Base-by-base conservation (phyloP, 352 stramenopile species). In the Sclerospora graminicola region DNA sequence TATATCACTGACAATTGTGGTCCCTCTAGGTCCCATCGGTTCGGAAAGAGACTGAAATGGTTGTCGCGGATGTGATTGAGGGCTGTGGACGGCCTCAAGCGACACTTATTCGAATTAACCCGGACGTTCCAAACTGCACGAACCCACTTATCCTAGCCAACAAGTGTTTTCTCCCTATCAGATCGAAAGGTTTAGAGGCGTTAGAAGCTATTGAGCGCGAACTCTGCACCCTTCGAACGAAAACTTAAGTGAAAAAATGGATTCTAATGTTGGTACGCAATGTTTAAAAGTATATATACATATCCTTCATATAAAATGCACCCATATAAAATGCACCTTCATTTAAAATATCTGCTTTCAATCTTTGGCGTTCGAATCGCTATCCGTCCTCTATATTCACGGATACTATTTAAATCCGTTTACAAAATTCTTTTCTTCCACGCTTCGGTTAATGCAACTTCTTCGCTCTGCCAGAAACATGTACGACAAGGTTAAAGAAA, bases 1-100 rank as follows among this genome's bases (percentile, higher is more conserved):
- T 34, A 23, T 8, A 31, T 2, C 8, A 38, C 24, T 34, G 23
- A 18, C 27, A 24, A 1, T 19, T 39, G 49, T 14, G 20, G n/a
- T 16, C 43, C 10, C 34, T 8, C 13, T 51, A 89, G 79, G 78
- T 92, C 4, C 75, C 78, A 6, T 89, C 81, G 4, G 81, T 92
- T 7, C 75, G 81, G 7, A 77, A 56, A 39, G 73, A 89, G 41
- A 84, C 64, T 8, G 81, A 92, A 45, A 83, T 86, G 75, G 77
- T 92, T 15, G 76, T 89, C 15, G 61, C 65, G 0, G 81, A 86
- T 41, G 58, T 74, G 4, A 72, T 86, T n/a, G 57, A 71, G 30
- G 58, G 65, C 7, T 90, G 75, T 21, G 51, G 66, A 7, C 48
- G 45, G 11, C 45, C 42, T 0, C 81, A 89, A 42, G 69, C 74